Evolutionary conservation across 202 grass and related monocot species (phyloP).

Genomic region (Sporobolus alterniflorus): DNA sequence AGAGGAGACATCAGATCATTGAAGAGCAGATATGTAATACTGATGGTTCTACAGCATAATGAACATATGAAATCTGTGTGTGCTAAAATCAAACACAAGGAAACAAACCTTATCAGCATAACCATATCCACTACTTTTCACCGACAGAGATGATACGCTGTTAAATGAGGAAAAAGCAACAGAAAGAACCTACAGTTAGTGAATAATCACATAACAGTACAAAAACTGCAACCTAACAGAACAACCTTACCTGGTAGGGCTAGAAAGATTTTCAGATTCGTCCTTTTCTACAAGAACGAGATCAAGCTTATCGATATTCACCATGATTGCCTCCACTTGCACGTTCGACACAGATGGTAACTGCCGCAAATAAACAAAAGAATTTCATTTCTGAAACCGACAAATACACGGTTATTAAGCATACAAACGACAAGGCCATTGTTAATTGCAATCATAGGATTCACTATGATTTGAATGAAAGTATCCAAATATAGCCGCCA

Average conservation of each 20-base stretch:
- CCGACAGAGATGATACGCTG: constrained; percentile 46
- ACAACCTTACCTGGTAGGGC: constrained; percentile 67
- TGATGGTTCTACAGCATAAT: constrained; percentile 26
- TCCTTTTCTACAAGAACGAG: constrained; percentile 94
- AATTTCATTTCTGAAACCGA: neutral
- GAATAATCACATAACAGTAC: neutral
- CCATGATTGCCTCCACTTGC: constrained; percentile 90
- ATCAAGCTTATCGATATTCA: constrained; percentile 93
- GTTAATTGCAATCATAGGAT: neutral
- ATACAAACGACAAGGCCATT: neutral
- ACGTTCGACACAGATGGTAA: constrained; percentile 99
- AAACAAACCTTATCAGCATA: constrained; percentile 92
- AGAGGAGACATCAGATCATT: neutral
- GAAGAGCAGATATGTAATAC: constrained; percentile 3
- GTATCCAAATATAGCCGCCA: neutral
- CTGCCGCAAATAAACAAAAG: constrained; percentile 39
- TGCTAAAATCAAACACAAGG: constrained; percentile 22
- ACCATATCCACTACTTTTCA: constrained; percentile 88
- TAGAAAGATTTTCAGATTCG: constrained; percentile 72
- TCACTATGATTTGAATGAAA: neutral
- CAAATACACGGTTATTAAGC: neutral
- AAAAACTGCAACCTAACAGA: neutral
- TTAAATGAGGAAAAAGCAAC: constrained; percentile 28
- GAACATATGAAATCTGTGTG: constrained; percentile 12
- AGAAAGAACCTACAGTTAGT: constrained; percentile 40